These are phyloP conservation scores for Porpolomopsis calyptriformis DNA, from an alignment of 768 basidiomycete species.

Conservation along the genomic window DNA sequence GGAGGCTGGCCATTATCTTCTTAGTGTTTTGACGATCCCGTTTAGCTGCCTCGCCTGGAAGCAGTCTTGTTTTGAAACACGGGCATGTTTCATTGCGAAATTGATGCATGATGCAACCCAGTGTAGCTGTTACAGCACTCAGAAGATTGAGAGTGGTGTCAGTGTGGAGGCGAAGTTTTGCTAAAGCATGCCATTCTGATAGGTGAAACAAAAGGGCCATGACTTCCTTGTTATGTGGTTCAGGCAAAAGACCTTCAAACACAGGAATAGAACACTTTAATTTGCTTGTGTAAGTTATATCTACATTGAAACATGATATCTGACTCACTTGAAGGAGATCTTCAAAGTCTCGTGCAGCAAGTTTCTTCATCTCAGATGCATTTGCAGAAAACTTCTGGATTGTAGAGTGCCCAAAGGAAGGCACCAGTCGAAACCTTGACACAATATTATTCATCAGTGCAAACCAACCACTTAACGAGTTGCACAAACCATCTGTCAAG, in stretches of 20 bases:
- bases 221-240: slow-evolving; percentile 19
- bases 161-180: too few relatives aligned
- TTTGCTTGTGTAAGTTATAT: background rate
- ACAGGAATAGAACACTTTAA: slow-evolving; percentile 23
- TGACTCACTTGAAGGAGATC: slow-evolving; percentile 30
- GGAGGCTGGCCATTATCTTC: too few relatives aligned
- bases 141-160: too few relatives aligned
- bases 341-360: slow-evolving; percentile 30
- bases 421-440: slow-evolving; percentile 17
- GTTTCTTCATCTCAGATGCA: slow-evolving; percentile 24
- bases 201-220: too few relatives aligned
- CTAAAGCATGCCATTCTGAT: too few relatives aligned
- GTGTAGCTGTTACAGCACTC: too few relatives aligned
- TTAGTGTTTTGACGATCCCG: too few relatives aligned
- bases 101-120: too few relatives aligned
- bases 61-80: too few relatives aligned
- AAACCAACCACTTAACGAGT: background rate
- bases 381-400: slow-evolving; percentile 27
- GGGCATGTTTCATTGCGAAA: too few relatives aligned
- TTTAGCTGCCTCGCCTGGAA: too few relatives aligned
- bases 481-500: slow-evolving; percentile 16
- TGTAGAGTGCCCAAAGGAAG: slow-evolving; percentile 21
- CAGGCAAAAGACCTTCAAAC: slow-evolving; percentile 26
- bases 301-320: background rate
- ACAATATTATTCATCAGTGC: too few relatives aligned